A percentile compares a stretch with the other conserved stretches of the same genome.
phyloP scores from a whole-genome alignment of 176 grass and related monocot genomes.

The Eragrostis nindensis region DNA sequence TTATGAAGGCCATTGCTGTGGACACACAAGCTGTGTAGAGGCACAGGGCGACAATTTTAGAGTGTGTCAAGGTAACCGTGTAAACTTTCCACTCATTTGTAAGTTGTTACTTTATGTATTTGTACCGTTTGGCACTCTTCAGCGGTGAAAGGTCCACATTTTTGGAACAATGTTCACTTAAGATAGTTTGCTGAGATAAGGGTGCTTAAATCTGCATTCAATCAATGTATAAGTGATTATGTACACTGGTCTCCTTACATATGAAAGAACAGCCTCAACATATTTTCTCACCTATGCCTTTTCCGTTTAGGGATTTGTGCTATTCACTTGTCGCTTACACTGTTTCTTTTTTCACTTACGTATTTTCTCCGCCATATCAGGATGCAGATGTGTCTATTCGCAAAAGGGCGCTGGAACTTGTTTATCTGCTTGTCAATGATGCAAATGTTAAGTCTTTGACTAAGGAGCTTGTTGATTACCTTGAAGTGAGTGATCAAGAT shows the following conservation, averaged over 20 bases:
- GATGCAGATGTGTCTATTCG: slow-evolving; percentile 99
- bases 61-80: slow-evolving; percentile 90
- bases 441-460: slow-evolving; percentile 90
- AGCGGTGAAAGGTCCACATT: background rate
- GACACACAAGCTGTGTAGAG: slow-evolving; percentile 97
- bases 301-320: slow-evolving; percentile 3
- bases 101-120: background rate
- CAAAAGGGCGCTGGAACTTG: slow-evolving; percentile 96
- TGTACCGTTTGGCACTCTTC: background rate
- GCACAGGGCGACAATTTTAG: slow-evolving; percentile 90
- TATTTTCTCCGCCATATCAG: slow-evolving; percentile 51
- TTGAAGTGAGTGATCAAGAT: slow-evolving; percentile 94
- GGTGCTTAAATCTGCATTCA: slow-evolving; percentile 18
- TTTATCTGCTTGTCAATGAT: slow-evolving; percentile 93
- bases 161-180: background rate
- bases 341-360: slow-evolving; percentile 37
- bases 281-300: background rate
- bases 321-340: slow-evolving; percentile 1
- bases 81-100: slow-evolving; percentile 4
- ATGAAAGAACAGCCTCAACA: background rate
- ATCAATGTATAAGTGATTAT: background rate
- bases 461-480: slow-evolving; percentile 97
- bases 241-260: background rate
- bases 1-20: slow-evolving; percentile 86
- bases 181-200: slow-evolving; percentile 8